phyloP scores from a whole-genome alignment of 75 land plant species.

The Pinus tabuliformis region DNA sequence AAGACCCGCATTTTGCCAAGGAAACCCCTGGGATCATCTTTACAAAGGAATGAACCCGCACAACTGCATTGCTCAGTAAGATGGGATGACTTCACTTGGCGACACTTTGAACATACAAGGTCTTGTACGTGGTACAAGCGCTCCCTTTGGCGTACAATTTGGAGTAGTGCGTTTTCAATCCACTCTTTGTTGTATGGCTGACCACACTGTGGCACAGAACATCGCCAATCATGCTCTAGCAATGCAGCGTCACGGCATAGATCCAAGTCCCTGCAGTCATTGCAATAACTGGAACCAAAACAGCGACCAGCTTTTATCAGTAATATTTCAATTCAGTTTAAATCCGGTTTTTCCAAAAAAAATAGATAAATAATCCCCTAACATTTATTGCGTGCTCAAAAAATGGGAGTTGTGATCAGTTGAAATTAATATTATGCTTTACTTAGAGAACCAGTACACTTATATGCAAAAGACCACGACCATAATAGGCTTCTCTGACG shows the following conservation, averaged over 20 bases:
- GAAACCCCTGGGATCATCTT: slow-evolving; percentile 67
- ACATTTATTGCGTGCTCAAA: too few species aligned
- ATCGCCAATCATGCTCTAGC: slow-evolving; percentile 79
- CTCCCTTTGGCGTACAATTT: slow-evolving; percentile 91
- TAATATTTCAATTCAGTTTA: not conserved
- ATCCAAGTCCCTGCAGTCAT: slow-evolving; percentile 94
- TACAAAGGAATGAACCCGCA: slow-evolving; percentile 85
- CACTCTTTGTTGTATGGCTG: slow-evolving; percentile 83
- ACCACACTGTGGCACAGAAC: slow-evolving; percentile 85
- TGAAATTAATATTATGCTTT: too few species aligned
- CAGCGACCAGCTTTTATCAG: not conserved
- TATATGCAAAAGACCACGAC: too few species aligned
- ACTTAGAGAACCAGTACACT: too few species aligned
- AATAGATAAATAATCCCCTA: too few species aligned
- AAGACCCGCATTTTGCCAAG: slow-evolving; percentile 68
- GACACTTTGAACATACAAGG: slow-evolving; percentile 77
- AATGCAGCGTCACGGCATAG: slow-evolving; percentile 82
- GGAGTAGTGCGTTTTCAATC: slow-evolving; percentile 90
- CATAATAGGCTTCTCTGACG: too few species aligned
- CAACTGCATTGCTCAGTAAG: slow-evolving; percentile 91
- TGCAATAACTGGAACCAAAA: slow-evolving; percentile 74
- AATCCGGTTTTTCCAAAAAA: too few species aligned
- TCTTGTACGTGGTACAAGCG: slow-evolving; percentile 95
- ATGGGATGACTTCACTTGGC: slow-evolving; percentile 84
- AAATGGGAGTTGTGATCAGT: too few species aligned